phyloP scores from a whole-genome alignment of 2,329 filamentous ascomycete genomes.

The Sarocladiaceae sp. region DNA sequence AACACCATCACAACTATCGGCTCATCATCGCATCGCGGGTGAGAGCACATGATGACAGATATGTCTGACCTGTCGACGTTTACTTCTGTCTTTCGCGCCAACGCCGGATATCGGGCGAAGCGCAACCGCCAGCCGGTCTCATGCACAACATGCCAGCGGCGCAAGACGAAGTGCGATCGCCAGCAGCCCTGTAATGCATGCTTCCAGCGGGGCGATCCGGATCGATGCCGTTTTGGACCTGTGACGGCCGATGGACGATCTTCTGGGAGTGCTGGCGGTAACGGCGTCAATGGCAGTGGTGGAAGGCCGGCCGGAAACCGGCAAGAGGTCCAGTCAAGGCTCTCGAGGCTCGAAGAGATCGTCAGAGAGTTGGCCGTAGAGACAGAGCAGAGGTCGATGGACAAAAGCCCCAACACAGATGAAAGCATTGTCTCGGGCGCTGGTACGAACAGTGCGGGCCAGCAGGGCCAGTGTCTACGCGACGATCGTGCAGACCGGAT shows the following conservation, averaged over 20 bases:
- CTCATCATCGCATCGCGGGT: no score
- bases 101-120: slow-evolving; percentile 24
- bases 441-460: neutral
- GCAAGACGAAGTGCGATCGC: slow-evolving; percentile 38
- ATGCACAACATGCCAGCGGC: slow-evolving; percentile 33
- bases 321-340: slow-evolving; percentile 31
- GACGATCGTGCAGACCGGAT: slow-evolving; percentile 10
- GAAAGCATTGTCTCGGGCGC: neutral
- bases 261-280: neutral
- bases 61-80: neutral
- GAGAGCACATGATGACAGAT: neutral
- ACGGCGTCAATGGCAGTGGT: neutral
- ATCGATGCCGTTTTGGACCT: slow-evolving; percentile 25
- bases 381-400: neutral
- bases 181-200: slow-evolving; percentile 34
- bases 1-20: no score
- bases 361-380: slow-evolving; percentile 28
- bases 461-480: slow-evolving; percentile 4
- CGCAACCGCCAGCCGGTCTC: slow-evolving; percentile 36
- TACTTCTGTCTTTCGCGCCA: slow-evolving; percentile 29
- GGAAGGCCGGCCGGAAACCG: no score
- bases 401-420: slow-evolving; percentile 6
- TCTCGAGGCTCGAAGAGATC: slow-evolving; percentile 35
- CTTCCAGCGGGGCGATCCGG: slow-evolving; percentile 28
- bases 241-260: slow-evolving; percentile 1